Evolutionary conservation across 2,329 filamentous ascomycete species (phyloP), one percentile per base, ranked within the genome.

Genomic region (Ceratocystis eucalypticola): DNA sequence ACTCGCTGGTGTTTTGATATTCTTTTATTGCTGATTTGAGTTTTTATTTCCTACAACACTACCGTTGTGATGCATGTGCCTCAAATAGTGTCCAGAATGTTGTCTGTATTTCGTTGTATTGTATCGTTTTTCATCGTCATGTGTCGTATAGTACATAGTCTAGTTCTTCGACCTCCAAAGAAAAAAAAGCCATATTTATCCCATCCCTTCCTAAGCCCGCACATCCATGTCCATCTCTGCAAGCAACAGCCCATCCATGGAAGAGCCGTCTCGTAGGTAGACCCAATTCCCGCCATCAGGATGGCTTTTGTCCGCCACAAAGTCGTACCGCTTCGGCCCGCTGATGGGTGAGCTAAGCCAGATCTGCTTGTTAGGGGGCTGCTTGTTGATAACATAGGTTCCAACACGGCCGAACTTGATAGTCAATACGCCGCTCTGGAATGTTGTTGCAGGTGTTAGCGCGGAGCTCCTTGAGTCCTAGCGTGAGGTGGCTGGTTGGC

Each of bases 371-470:
- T 96, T 97, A 22, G 93, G 91, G 0, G 94, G 94, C 76, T 99
- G 94, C 77, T 99, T 99, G 83, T 99, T 99, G 77, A 99, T 83
- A 68, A 99, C 89, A 74, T 95, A 99, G 37, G 85, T 93, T 69
- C 92, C 91, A 63, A 84, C 79, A 12, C 81, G 78, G 1, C 85
- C 84, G 71, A 89, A 84, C 5, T 78, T 80, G 72, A 97, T 80
- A 69, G 86, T 91, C 71, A 97, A 81, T 66, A 97, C 91, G 66
- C 94, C 93, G 65, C 90, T 84, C 92, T 96, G 4, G 20, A 12
- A 62, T 61, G 37, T 41, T 41, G 12, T 41, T 41, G 37, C 37
- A 41, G 4, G 15, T 41, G 37, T 41, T 41, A 41, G 37, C 37
- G 12, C 1, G 1, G 10, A 41, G 37, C 37, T 41, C 37, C 37